Evolutionary conservation across 495 filamentous ascomycete genomes (phyloP).

Genomic region (Aspergillus cristatus): DNA sequence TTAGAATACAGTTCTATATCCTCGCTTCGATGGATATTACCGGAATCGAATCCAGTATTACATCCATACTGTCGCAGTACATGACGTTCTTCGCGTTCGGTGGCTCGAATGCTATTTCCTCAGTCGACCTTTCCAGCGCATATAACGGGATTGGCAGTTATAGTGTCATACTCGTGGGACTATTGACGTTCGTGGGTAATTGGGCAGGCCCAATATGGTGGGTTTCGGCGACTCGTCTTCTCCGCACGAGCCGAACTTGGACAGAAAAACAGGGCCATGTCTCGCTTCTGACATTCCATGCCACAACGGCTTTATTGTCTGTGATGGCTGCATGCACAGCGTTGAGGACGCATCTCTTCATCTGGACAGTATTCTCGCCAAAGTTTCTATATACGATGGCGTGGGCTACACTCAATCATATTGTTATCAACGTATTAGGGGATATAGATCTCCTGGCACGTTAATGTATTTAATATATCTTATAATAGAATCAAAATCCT

Average conservation of each 20-base stretch:
- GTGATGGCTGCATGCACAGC: constrained; percentile 86
- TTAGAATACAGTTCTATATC: constrained; percentile 48
- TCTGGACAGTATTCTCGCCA: constrained; percentile 98
- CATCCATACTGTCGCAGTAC: constrained; percentile 60
- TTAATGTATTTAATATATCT: too few species aligned
- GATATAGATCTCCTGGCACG: constrained; percentile 40
- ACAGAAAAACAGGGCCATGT: constrained; percentile 34
- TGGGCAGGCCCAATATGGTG: constrained; percentile 92
- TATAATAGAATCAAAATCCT: constrained; percentile 21
- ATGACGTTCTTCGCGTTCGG: constrained; percentile 84
- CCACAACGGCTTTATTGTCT: constrained; percentile 46
- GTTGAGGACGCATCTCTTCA: constrained; percentile 84
- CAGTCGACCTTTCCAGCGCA: constrained; percentile 70
- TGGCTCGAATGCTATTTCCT: constrained; percentile 86
- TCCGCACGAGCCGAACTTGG: constrained; percentile 32
- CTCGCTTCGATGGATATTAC: constrained; percentile 39
- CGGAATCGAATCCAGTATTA: constrained; percentile 48
- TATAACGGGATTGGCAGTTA: constrained; percentile 75
- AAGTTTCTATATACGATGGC: constrained; percentile 90
- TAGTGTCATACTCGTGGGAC: constrained; percentile 56
- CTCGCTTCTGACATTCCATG: constrained; percentile 56
- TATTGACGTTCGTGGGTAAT: constrained; percentile 78
- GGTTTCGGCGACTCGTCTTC: constrained; percentile 49
- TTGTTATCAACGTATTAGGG: constrained; percentile 48
- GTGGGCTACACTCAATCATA: constrained; percentile 77